phyloP scores from a whole-genome alignment of 345 rosid genomes.

The Moricandia moricandioides region DNA sequence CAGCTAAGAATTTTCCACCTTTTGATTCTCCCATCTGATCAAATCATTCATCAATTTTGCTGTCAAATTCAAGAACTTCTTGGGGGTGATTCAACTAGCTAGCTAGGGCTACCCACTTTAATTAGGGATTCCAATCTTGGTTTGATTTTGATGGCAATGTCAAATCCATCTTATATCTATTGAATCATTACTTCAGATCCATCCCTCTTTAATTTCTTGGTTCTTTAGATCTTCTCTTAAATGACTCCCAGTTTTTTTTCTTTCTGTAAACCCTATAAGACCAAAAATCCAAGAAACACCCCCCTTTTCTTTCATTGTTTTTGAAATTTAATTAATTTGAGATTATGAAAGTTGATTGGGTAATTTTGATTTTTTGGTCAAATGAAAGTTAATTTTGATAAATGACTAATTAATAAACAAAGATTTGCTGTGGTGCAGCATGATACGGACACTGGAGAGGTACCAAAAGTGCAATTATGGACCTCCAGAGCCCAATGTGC shows the following conservation, averaged over 20 bases:
- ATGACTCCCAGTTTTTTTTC: conserved; percentile 1
- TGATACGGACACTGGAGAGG: conserved; percentile 91
- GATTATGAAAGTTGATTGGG: not conserved
- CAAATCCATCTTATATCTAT: conserved; percentile 35
- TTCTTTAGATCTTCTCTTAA: not conserved
- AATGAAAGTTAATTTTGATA: not conserved
- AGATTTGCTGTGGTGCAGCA: conserved; percentile 44
- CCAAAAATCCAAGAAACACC: too few species aligned
- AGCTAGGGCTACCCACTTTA: conserved; percentile 22
- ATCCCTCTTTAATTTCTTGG: not conserved
- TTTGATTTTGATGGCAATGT: not conserved
- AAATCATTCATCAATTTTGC: not conserved
- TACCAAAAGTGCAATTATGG: conserved; percentile 96
- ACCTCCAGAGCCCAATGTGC: conserved; percentile 80
- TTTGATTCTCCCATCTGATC: not conserved
- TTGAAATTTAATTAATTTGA: not conserved
- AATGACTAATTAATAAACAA: not conserved
- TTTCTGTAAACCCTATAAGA: not conserved
- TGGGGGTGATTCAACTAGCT: not conserved
- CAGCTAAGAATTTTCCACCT: not conserved
- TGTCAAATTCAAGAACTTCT: conserved; percentile 32
- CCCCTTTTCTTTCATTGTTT: not conserved
- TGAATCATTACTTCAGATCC: conserved; percentile 30
- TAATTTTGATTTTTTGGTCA: not conserved
- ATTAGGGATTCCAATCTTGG: conserved; percentile 41